Conservation (phyloP, 2,329 filamentous ascomycete genomes). For the Sclerotinia sclerotiorum region DNA sequence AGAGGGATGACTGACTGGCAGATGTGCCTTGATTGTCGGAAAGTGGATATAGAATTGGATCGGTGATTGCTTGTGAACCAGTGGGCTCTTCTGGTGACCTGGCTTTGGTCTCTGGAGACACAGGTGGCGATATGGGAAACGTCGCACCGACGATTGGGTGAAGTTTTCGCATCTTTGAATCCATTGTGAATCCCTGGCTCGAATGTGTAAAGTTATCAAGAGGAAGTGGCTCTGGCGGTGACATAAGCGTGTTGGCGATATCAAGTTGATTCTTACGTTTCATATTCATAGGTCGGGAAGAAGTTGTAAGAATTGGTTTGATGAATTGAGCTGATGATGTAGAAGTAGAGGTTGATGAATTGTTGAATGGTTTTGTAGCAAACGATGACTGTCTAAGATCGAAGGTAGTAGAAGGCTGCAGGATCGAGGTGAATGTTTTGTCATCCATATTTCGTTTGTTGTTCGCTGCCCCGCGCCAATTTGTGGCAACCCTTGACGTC, state of each 20-base stretch:
- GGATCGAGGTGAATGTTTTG: conserved; percentile 32
- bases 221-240: conserved; percentile 57
- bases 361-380: conserved; percentile 29
- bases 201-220: conserved; percentile 50
- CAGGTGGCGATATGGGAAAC: conserved; percentile 55
- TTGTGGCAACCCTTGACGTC: conserved; percentile 12
- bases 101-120: conserved; percentile 51
- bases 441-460: conserved; percentile 26
- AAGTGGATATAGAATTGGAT: conserved; percentile 60
- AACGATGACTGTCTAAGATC: conserved; percentile 31
- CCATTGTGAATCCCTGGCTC: conserved; percentile 30
- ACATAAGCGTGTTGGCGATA: conserved; percentile 55
- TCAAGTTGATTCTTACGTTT: conserved; percentile 34
- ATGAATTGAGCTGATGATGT: conserved; percentile 15
- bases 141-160: conserved; percentile 40
- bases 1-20: conserved; percentile 52
- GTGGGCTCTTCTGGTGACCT: conserved; percentile 35
- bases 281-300: conserved; percentile 33
- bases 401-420: conserved; percentile 38
- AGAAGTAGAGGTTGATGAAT: conserved; percentile 26
- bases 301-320: conserved; percentile 31
- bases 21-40: conserved; percentile 43
- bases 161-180: conserved; percentile 36
- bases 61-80: conserved; percentile 43
- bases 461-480: conserved; percentile 22